A percentile compares a stretch with the other conserved stretches of the same genome.
These are phyloP conservation scores for Globisporangium parvum DNA, from an alignment of 352 stramenopile genomes.

Conservation along the genomic window DNA sequence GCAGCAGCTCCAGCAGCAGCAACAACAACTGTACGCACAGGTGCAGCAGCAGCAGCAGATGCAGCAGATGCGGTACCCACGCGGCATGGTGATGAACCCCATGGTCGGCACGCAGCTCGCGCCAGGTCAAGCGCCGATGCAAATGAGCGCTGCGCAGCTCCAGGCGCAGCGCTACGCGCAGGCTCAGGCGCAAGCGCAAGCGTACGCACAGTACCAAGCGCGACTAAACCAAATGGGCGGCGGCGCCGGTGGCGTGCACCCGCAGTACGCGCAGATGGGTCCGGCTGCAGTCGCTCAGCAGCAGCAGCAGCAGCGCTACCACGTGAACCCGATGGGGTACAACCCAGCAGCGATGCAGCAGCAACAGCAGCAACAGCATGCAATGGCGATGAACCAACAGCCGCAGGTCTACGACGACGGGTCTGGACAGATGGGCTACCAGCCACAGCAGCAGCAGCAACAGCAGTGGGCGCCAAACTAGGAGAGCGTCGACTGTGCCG, in stretches of 20 bases:
- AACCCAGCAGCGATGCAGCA: constrained; percentile 11
- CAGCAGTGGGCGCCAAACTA: neutral
- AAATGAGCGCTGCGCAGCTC: constrained; percentile 26
- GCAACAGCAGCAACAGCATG: constrained; percentile 21
- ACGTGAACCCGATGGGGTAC: constrained; percentile 4
- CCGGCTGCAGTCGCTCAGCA: constrained; percentile 8
- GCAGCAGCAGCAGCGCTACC: constrained; percentile 11
- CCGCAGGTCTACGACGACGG: constrained; percentile 20
- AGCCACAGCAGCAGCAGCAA: constrained; percentile 1
- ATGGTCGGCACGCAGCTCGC: constrained; percentile 19
- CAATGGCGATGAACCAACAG: constrained; percentile 22
- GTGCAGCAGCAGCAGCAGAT: constrained; percentile 22
- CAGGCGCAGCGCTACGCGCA: constrained; percentile 20
- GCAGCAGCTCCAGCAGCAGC: constrained; percentile 25
- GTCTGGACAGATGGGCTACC: constrained; percentile 15
- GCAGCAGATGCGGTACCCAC: constrained; percentile 20
- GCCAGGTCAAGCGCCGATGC: constrained; percentile 7
- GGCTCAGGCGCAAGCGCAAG: constrained; percentile 30
- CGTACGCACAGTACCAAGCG: constrained; percentile 57
- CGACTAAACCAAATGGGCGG: constrained; percentile 46
- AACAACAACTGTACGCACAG: constrained; percentile 12
- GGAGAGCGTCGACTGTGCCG: neutral
- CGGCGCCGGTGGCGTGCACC: constrained; percentile 7
- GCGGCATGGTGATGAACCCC: constrained; percentile 21
- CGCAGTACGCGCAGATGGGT: constrained; percentile 24